Evolutionary conservation across 768 basidiomycete genomes (phyloP), one percentile per base, ranked within the genome.

Genomic region (Pleurotus sapidus): DNA sequence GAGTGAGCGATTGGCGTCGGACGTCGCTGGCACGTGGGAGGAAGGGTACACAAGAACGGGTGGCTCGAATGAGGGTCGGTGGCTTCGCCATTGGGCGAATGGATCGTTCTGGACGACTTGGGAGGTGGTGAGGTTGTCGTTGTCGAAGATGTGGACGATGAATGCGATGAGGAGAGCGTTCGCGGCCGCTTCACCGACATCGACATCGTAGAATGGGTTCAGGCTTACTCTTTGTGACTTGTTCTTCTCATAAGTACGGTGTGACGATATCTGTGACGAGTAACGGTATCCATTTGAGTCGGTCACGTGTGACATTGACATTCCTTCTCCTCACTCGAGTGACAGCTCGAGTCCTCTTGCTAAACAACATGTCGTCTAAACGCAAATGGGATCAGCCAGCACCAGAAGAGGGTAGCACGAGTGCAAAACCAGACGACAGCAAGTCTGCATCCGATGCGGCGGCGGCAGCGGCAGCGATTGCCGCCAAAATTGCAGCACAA

Each of bases 401-500:
- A 4, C 74, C 74, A 2, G 75, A 72, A 8, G 84, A 84, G 6
- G 67, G 67, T 4, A 75, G 77, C 9, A 61, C 70, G 58, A 74
- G 73, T 46, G 69, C 71, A 37, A 74, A 73, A 62, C 68, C 72
- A 0, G 85, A 84, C n/a, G 82, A 84, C 11, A 71, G 72, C 55
- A 87, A 85, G 67, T 78, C 77, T 6, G 86, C 88, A 4, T 80
- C 84, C 3, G 86, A 88, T 59, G 88, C 88, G 0, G 87, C 88
- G 1, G 78, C 78, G 1, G 76, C 76, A 0, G 88, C 89, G 1
- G 90, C 89, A 7, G 93, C 93, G 43, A 93, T 95, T 61, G 93
- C 94, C 58, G 94, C 95, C 59, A 94, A 95, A 82, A 95, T 97
- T 70, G 94, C 95, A 5, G 93, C 91, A 0, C 90, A 93, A 65